Evolutionary conservation across 257 asterid species (phyloP).

Genomic region (Solanum etuberosum): DNA sequence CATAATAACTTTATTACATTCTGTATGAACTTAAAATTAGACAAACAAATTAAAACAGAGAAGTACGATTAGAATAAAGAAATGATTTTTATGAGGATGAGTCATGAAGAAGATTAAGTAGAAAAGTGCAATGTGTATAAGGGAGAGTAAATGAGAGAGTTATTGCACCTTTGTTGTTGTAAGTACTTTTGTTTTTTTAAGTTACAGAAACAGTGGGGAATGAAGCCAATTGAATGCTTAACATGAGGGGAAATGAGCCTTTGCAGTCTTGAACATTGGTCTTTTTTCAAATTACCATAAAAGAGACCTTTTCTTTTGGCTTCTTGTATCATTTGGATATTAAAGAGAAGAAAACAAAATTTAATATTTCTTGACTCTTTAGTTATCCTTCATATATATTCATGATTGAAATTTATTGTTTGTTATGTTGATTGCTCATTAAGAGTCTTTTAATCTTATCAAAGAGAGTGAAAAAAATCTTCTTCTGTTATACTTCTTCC

Average conservation of each 20-base stretch:
- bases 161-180: background rate
- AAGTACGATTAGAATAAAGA: background rate
- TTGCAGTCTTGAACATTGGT: background rate
- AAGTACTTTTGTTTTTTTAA: background rate
- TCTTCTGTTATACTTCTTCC: background rate
- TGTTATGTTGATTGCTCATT: background rate
- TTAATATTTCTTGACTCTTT: background rate
- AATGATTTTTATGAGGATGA: background rate
- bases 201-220: conserved; percentile 7
- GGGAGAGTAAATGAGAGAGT: conserved; percentile 12
- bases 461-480: background rate
- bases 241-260: conserved; percentile 32
- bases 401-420: background rate
- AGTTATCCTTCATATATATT: background rate
- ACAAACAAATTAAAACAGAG: background rate
- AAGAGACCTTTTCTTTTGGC: background rate
- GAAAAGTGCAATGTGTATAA: background rate
- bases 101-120: conserved; percentile 23
- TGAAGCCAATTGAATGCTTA: conserved; percentile 31
- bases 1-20: background rate
- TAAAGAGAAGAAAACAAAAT: background rate
- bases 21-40: background rate
- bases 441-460: background rate
- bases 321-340: background rate
- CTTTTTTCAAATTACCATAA: background rate